Evolutionary conservation across 2,329 filamentous ascomycete genomes (phyloP), one percentile per base, ranked within the genome.

Genomic region (Coniochaeta ligniaria): DNA sequence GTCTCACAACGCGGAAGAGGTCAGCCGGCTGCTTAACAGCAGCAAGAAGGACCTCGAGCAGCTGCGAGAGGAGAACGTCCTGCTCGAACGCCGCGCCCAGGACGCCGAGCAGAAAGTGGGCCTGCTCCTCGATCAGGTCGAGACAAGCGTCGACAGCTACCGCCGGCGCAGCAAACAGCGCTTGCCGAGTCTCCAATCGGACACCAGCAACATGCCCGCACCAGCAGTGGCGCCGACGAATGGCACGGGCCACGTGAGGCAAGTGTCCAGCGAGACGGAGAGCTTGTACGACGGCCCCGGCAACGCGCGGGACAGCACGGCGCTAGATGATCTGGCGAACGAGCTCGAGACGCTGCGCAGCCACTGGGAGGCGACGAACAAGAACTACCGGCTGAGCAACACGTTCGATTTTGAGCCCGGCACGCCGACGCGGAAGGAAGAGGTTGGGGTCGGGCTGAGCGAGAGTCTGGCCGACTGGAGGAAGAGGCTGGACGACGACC

Each of bases 321-420:
- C 93, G 3, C 83, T 99, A 22, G 95, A 99, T 74, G 95, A 89
- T 65, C 84, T 99, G 26, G 94, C 95, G 12, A 92, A 86, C 64
- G 95, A 99, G 76, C 85, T 99, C 8, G 95, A 99, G 72, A 90
- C 91, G 14, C 81, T 99, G 56, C 86, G 94, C 59, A 91, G 82
- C 59, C 93, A 97, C 69, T 99, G 95, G 95, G 92, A 98, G 76
- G 91, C 89, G 43, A 96, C 92, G 14, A 97, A 94, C 77, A 95
- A 96, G 75, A 96, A 91, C 69, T 97, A 98, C 74, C 89, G 95
- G 26, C 78, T 97, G 52, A 96, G 91, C 74, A 93, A 89, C 69
- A 87, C 90, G 58, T 96, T 96, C 68, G 93, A 97, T 71, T 93
- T 96, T 67, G 93, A 96, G 20, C 59, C 60, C 36, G 52, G 56